Conservation (phyloP, 257 asterid species). For the Cordia subcordata region DNA sequence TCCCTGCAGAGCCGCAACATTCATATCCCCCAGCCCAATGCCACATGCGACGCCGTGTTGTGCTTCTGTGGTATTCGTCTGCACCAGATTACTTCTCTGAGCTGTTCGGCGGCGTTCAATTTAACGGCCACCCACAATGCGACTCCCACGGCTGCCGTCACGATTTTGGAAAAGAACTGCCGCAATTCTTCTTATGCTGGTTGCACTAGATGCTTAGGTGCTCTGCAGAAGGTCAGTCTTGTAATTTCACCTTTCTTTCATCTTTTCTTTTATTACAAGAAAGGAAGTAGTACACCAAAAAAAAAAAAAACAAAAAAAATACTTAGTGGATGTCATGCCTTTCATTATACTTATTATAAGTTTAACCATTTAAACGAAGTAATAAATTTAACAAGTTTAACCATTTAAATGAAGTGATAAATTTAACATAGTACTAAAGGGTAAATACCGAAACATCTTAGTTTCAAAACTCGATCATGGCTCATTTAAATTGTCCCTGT, state of each 20-base stretch:
- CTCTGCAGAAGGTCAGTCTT: conserved; percentile 70
- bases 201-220: conserved; percentile 82
- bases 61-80: conserved; percentile 94
- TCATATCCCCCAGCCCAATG: conserved; percentile 68
- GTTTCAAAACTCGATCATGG: too few species aligned
- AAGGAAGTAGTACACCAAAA: too few species aligned
- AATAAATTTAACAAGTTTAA: too few species aligned
- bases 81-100: conserved; percentile 74
- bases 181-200: conserved; percentile 76
- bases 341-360: too few species aligned
- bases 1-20: conserved; percentile 59
- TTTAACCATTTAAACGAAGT: too few species aligned
- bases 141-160: conserved; percentile 82
- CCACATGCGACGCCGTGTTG: conserved; percentile 84
- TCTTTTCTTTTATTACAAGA: too few species aligned
- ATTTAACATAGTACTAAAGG: too few species aligned
- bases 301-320: too few species aligned
- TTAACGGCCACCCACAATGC: conserved; percentile 42
- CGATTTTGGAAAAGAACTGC: conserved; percentile 71
- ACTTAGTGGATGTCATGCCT: too few species aligned
- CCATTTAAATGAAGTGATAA: too few species aligned
- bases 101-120: conserved; percentile 85
- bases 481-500: too few species aligned
- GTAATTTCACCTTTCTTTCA: not conserved
- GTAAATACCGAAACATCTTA: too few species aligned